Evolutionary conservation across 306 rosid genomes (phyloP).

Genomic region (Dryas alaskensis): DNA sequence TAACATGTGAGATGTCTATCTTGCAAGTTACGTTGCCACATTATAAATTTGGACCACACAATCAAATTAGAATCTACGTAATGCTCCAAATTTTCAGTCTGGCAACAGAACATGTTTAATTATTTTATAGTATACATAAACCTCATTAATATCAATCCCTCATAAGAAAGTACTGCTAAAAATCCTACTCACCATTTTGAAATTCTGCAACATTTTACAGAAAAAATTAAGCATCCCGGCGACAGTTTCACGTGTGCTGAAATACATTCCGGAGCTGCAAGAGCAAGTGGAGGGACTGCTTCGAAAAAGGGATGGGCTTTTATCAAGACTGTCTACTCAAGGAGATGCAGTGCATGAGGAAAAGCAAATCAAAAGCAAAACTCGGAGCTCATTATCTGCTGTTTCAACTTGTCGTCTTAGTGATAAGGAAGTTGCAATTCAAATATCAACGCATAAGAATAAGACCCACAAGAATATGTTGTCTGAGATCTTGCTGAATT

Average conservation of each 20-base stretch:
- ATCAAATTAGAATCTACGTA: too few species aligned
- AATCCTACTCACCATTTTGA: too few species aligned
- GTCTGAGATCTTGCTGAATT: constrained; percentile 40
- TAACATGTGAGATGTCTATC: too few species aligned
- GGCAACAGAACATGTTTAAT: too few species aligned
- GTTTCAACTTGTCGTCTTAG: constrained; percentile 48
- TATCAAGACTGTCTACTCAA: constrained; percentile 24
- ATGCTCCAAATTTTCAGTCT: too few species aligned
- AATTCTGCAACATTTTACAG: constrained; percentile 22
- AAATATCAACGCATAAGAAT: constrained; percentile 36
- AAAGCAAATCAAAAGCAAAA: background rate
- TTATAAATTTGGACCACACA: too few species aligned
- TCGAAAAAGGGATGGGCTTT: constrained; percentile 49
- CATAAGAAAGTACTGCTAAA: too few species aligned
- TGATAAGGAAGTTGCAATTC: constrained; percentile 50
- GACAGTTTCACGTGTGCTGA: constrained; percentile 50
- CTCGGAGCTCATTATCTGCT: constrained; percentile 29
- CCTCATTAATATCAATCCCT: too few species aligned
- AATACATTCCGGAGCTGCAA: constrained; percentile 63
- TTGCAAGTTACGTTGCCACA: too few species aligned
- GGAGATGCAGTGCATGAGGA: constrained; percentile 9
- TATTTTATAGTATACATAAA: too few species aligned
- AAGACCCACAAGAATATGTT: constrained; percentile 27
- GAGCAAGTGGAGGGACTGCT: constrained; percentile 48
- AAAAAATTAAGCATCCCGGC: constrained; percentile 62